Base-by-base conservation (phyloP, 2,329 filamentous ascomycete genomes). In the Nemania bipapillata region DNA sequence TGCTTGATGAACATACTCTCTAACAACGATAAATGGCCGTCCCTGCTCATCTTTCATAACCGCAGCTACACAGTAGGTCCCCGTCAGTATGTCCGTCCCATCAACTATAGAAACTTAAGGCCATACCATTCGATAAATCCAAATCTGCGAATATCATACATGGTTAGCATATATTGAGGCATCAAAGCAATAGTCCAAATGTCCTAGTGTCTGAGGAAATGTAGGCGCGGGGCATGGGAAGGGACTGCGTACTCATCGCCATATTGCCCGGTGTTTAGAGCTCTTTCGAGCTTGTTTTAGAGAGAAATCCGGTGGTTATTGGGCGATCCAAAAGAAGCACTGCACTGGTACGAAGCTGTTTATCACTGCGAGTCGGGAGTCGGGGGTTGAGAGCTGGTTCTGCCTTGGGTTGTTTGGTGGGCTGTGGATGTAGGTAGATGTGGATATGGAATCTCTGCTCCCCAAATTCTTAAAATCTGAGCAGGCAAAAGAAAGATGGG, bases 11-110 rank as follows among this genome's bases (percentile, higher is more conserved):
- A 88, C 92, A 76, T 87, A 97, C 93, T 99, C 96, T 90, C 96
- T 89, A 76, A 99, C 96, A 73, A 99, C 91, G 80, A 99, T 99
- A 83, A 99, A 99, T 45, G 96, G 96, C 79, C 96, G 90, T 71
- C 96, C 96, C 81, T 96, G 91, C 84, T 99, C 96, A 87, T 99
- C 96, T 86, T 97, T 97, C 86, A 97, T 89, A 82, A 99, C 84
- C 80, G 86, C 80, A 79, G 89, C 89, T 91, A 66, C 73, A 66
- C 73, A 72, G 17, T 47, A 17, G 17, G 45, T 28, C 67, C 73
- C 58, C 71, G 73, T 75, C 52, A 72, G 73, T 53, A 63, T 63
- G 15, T 32, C 20, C 8, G 15, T 32, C 20, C 8, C 37, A 28
- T 37, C 17, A 42, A 11, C 30, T 6, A 20, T 45, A 56, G 40